Conservation (phyloP, 108 stramenopile species). For the Cylindrotheca closterium region DNA sequence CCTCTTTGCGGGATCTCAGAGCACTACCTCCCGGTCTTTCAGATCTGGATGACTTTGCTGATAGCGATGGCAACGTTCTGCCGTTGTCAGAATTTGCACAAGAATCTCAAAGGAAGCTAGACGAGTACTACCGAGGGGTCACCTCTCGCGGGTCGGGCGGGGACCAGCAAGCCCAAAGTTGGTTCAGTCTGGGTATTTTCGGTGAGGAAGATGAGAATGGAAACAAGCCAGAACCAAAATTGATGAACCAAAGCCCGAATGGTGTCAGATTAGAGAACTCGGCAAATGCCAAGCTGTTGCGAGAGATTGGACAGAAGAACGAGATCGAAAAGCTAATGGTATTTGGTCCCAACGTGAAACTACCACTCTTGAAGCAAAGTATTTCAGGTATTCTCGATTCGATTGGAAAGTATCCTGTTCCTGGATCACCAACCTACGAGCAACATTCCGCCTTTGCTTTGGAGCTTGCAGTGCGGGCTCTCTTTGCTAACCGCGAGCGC, state of each 20-base stretch:
- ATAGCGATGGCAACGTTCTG: conserved; percentile 75
- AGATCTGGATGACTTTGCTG: conserved; percentile 84
- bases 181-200: conserved; percentile 44
- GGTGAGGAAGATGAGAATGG: conserved; percentile 4
- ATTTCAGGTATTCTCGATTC: conserved; percentile 49
- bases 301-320: conserved; percentile 41
- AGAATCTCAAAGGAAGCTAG: conserved; percentile 46
- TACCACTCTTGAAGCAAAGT: conserved; percentile 46
- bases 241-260: conserved; percentile 9
- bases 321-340: conserved; percentile 70
- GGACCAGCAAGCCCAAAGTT: conserved; percentile 21
- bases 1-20: conserved; percentile 67
- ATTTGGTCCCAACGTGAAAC: conserved; percentile 36
- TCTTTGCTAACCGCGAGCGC: conserved; percentile 60
- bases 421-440: conserved; percentile 60
- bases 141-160: conserved; percentile 18
- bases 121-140: conserved; percentile 49
- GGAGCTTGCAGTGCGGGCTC: conserved; percentile 65
- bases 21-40: conserved; percentile 71
- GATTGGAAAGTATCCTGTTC: conserved; percentile 49
- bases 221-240: conserved; percentile 14
- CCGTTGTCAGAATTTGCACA: conserved; percentile 63
- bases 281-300: conserved; percentile 40
- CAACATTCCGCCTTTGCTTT: conserved; percentile 72
- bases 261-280: conserved; percentile 24